Evolutionary conservation across 1,284 basidiomycete genomes (phyloP).

Genomic region (Fomitiporia mediterranea): DNA sequence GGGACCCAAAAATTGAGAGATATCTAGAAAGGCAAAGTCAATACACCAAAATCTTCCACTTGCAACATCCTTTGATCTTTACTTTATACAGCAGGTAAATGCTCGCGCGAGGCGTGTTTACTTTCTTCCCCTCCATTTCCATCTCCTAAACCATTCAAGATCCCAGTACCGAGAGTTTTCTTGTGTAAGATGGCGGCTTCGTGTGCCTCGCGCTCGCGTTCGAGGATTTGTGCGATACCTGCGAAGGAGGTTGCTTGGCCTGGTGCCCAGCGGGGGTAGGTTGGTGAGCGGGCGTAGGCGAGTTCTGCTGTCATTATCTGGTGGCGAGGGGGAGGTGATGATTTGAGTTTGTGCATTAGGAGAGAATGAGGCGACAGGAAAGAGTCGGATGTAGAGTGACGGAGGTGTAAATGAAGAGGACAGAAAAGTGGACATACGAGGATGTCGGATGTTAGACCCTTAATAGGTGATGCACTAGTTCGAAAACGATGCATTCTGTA

Average conservation of each 20-base stretch:
- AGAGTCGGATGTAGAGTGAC: too few relatives aligned
- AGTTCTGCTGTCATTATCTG: constrained; percentile 59
- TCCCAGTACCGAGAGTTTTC: not conserved
- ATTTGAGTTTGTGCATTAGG: not conserved
- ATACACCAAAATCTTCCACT: too few relatives aligned
- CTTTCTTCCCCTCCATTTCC: not conserved
- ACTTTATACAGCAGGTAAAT: constrained; percentile 7
- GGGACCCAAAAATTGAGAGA: too few relatives aligned
- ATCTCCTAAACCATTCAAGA: too few relatives aligned
- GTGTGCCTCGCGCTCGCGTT: constrained; percentile 3
- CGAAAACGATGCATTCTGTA: constrained; percentile 78
- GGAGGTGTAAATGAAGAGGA: not conserved
- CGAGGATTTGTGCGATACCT: constrained; percentile 10
- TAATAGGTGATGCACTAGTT: constrained; percentile 69
- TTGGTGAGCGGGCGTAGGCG: constrained; percentile 44
- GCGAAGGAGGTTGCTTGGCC: constrained; percentile 32
- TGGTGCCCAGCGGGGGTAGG: constrained; percentile 48
- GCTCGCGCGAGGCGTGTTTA: constrained; percentile 15
- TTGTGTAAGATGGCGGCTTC: too few relatives aligned
- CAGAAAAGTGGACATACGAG: constrained; percentile 40
- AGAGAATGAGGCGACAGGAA: too few relatives aligned
- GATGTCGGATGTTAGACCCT: constrained; percentile 80
- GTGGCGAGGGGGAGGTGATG: not conserved
- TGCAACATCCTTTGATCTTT: too few relatives aligned
- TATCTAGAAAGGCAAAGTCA: too few relatives aligned